Evolutionary conservation across 371 early-diverging fungal genomes (phyloP).

Genomic region (Catenaria anguillulae): DNA sequence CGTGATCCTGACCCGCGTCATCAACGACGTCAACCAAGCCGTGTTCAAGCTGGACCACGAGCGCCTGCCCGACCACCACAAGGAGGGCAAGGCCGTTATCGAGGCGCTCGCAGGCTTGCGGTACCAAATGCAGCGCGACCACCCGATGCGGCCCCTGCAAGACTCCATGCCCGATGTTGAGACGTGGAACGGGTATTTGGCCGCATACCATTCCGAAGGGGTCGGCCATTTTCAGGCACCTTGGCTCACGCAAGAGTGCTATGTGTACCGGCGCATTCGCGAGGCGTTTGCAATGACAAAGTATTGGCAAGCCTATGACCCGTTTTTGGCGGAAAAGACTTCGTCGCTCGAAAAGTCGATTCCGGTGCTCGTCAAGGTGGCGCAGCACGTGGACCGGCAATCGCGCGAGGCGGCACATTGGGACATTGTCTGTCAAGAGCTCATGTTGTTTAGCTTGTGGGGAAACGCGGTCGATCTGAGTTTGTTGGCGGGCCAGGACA

Average conservation of each 20-base stretch:
- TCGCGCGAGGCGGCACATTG: constrained; percentile 9
- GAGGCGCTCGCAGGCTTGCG: constrained; percentile 40
- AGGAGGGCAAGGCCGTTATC: constrained; percentile 54
- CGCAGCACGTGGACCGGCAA: constrained; percentile 23
- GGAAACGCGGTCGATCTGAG: constrained; percentile 41
- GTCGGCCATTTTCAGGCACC: constrained; percentile 40
- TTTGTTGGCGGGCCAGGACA: constrained; percentile 10
- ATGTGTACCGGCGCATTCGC: constrained; percentile 57
- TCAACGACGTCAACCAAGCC: constrained; percentile 40
- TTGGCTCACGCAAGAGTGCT: neutral
- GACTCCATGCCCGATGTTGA: constrained; percentile 33
- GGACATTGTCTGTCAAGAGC: constrained; percentile 38
- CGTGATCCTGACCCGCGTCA: constrained; percentile 57
- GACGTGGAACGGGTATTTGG: constrained; percentile 46
- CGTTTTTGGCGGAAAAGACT: constrained; percentile 53
- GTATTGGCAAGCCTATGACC: constrained; percentile 53
- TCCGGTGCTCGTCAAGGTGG: constrained; percentile 45
- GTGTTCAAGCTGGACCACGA: constrained; percentile 15
- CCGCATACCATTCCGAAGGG: constrained; percentile 27
- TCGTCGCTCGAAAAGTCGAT: constrained; percentile 47
- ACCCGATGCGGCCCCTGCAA: constrained; percentile 31
- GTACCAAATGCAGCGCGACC: constrained; percentile 50
- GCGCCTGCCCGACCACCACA: constrained; percentile 16
- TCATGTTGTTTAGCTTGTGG: constrained; percentile 65
- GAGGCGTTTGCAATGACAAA: constrained; percentile 38